These are phyloP conservation scores for Xylaria bambusicola DNA, from an alignment of 495 filamentous ascomycete genomes.

Conservation along the genomic window DNA sequence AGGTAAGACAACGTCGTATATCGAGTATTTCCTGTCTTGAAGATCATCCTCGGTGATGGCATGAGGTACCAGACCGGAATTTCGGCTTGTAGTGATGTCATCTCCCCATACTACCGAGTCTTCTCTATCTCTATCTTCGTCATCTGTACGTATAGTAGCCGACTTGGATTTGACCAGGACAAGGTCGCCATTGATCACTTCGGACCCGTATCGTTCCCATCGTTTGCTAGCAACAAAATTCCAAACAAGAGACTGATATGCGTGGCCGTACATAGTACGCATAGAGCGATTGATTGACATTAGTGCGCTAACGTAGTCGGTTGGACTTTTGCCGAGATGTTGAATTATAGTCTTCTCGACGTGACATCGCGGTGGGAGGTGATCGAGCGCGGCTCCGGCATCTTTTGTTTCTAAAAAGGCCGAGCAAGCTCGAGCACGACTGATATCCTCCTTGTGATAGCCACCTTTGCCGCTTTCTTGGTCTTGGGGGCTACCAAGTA, in stretches of 20 bases:
- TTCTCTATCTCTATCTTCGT: conserved; percentile 63
- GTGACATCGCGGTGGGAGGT: conserved; percentile 77
- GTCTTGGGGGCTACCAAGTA: conserved; percentile 46
- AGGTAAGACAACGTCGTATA: conserved; percentile 94
- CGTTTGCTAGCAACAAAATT: conserved; percentile 79
- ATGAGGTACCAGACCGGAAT: conserved; percentile 69
- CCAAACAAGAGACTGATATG: conserved; percentile 94
- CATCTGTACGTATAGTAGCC: conserved; percentile 40
- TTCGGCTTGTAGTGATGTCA: background rate
- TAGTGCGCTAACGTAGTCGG: conserved; percentile 78
- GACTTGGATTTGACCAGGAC: conserved; percentile 58
- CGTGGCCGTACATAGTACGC: conserved; percentile 92
- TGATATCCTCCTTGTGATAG: conserved; percentile 63
- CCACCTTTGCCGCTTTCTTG: conserved; percentile 13
- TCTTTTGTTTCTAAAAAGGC: conserved; percentile 64
- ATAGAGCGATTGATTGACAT: conserved; percentile 73
- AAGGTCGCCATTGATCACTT: conserved; percentile 83
- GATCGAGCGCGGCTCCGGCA: conserved; percentile 57
- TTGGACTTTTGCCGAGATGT: conserved; percentile 56
- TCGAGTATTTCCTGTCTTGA: conserved; percentile 72
- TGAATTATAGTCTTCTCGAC: conserved; percentile 78
- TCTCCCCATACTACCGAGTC: conserved; percentile 47
- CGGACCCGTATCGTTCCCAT: conserved; percentile 68
- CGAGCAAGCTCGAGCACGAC: conserved; percentile 73
- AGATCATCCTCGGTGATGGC: conserved; percentile 74